Percentiles rank a stretch among this genome's conserved stretches.
Conservation (phyloP, 1,139 yeast species). For the Candida sp. region DNA sequence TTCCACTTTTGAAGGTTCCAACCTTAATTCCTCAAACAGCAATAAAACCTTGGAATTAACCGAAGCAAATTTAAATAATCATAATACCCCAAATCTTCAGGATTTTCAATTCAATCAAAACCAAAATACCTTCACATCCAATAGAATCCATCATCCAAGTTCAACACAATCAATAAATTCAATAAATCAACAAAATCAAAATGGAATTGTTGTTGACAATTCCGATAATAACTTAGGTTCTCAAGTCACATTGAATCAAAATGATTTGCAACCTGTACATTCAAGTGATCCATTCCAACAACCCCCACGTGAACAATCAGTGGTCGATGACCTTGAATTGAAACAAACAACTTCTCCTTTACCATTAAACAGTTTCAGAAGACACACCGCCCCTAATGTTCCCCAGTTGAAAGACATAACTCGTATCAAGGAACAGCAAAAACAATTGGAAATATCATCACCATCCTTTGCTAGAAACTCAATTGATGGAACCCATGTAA, state of each 20-base stretch:
- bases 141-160: neutral
- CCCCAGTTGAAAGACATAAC: slow-evolving; percentile 1
- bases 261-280: neutral
- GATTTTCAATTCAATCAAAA: neutral
- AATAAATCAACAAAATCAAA: neutral
- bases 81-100: neutral
- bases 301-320: neutral
- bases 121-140: neutral
- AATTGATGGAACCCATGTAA: neutral
- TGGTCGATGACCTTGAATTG: neutral
- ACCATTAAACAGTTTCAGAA: slow-evolving; percentile 8
- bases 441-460: neutral
- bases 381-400: slow-evolving; percentile 22
- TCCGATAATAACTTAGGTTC: neutral
- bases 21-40: neutral
- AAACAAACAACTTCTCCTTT: neutral
- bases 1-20: neutral
- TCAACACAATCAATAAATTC: neutral
- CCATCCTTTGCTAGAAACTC: neutral
- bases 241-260: neutral
- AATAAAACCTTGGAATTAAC: neutral
- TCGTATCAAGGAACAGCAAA: neutral
- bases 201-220: neutral
- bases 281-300: slow-evolving; percentile 1
- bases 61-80: neutral